Evolutionary conservation across 2,329 filamentous ascomycete species (phyloP), one percentile per base, ranked within the genome.

Genomic region (Colletotrichum simmondsii): DNA sequence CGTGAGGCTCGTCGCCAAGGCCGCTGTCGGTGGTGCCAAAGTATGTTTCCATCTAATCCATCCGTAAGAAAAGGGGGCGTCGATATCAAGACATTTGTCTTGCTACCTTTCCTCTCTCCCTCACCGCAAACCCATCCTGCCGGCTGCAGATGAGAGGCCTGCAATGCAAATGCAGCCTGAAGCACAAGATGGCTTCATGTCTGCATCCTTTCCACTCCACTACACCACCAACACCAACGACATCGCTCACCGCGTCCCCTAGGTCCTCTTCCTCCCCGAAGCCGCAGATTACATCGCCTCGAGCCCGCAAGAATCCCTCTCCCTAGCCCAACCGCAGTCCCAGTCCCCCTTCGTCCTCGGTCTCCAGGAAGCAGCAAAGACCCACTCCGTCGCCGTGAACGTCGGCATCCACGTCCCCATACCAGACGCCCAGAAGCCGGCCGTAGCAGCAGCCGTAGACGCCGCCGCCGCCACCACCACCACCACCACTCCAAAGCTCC

Each of bases 201-300:
- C 42, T 49, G 7, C 42, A 19, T 19, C 42, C 42, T 6, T n/a
- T n/a, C 16, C 16, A 19, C 42, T 19, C 42, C 42, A 46, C 30
- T 12, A 12, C 11, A 42, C 0, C 37, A 14, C 4, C 35, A 42
- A 32, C 12, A 19, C 32, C 35, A 26, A 60, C 37, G 1, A 22
- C 1, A 8, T 32, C 8, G 22, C 61, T 63, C n/a, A 63, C 61
- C 22, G 49, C 35, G 61, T 67, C 10, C 8, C 63, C 61, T 74
- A 94, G 90, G 91, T 93, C 22, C 89, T 98, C 62, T 98, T 98
- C 85, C 92, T 98, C 65, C 96, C 96, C 14, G 96, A 98, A 87
- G 96, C 96, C 28, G 91, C 91, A 69, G 95, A 98, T 84, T 98
- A 98, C 85, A 95, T 98, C 77, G 93, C 91, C 24, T 86, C 88